A percentile compares a stretch with the other conserved stretches of the same genome.
phyloP scores from a whole-genome alignment of 129 eudicot genomes.

The Heracleum sosnowskyi region DNA sequence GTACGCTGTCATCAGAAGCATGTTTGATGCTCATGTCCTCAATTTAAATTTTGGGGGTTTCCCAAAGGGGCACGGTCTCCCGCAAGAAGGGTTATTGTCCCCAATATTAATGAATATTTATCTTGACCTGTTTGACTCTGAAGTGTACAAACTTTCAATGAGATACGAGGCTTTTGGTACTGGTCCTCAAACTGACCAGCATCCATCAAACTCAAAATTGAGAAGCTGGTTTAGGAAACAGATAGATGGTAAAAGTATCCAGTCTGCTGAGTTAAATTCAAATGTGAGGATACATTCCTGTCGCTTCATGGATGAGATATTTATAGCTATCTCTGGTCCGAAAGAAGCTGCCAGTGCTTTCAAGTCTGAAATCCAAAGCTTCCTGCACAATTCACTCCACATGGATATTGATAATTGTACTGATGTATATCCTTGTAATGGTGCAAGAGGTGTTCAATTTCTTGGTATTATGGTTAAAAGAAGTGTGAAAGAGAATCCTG shows the following conservation, averaged over 20 bases:
- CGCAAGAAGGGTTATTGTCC: slow-evolving; percentile 80
- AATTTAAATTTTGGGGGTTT: slow-evolving; percentile 85
- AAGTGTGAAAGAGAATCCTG: slow-evolving; percentile 43
- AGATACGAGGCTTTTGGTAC: slow-evolving; percentile 57
- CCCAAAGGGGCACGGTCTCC: slow-evolving; percentile 90
- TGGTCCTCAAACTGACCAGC: slow-evolving; percentile 14
- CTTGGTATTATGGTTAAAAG: slow-evolving; percentile 52
- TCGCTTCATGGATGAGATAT: slow-evolving; percentile 89
- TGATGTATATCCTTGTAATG: slow-evolving; percentile 39
- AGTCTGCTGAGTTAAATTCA: slow-evolving; percentile 12
- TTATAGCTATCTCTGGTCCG: slow-evolving; percentile 65
- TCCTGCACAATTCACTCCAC: slow-evolving; percentile 40
- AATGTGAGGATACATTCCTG: slow-evolving; percentile 63
- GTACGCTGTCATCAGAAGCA: slow-evolving; percentile 35
- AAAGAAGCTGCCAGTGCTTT: slow-evolving; percentile 50
- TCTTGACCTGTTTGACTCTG: slow-evolving; percentile 69
- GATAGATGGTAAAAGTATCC: slow-evolving; percentile 24
- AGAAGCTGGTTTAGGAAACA: slow-evolving; percentile 91
- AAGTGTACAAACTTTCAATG: slow-evolving; percentile 67
- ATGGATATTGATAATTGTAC: slow-evolving; percentile 34
- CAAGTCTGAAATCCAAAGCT: slow-evolving; percentile 60
- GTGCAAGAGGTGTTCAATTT: slow-evolving; percentile 46
- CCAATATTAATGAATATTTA: slow-evolving; percentile 84
- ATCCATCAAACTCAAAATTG: slow-evolving; percentile 40
- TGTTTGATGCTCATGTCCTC: slow-evolving; percentile 59